These are phyloP conservation scores for Pseudogymnoascus sp. DNA, from an alignment of 2,329 filamentous ascomycete species.

Conservation along the genomic window DNA sequence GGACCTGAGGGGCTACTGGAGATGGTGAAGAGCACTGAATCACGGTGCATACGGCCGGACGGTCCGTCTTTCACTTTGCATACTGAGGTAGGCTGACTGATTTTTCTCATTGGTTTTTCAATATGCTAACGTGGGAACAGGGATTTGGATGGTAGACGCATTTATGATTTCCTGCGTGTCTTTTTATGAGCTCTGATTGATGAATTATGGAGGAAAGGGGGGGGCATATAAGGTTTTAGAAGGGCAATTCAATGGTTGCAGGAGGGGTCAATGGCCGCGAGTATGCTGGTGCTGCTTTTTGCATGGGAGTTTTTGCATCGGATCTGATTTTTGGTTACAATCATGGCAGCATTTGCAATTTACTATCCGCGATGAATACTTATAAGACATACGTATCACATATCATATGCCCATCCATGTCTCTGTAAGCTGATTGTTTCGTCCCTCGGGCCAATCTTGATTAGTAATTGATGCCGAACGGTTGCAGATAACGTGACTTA, in stretches of 20 bases:
- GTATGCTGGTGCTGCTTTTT: neutral
- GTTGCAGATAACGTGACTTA: conserved; percentile 20
- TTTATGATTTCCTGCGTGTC: neutral
- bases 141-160: neutral
- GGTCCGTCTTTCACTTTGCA: conserved; percentile 44
- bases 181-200: neutral
- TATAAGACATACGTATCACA: neutral
- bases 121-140: neutral
- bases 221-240: neutral
- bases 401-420: too few species aligned
- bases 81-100: conserved; percentile 30
- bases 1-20: conserved; percentile 39
- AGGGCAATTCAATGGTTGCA: neutral
- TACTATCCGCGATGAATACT: neutral
- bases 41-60: conserved; percentile 34
- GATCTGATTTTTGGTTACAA: neutral
- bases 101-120: neutral
- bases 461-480: conserved; percentile 34
- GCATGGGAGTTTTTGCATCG: neutral
- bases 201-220: neutral
- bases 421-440: too few species aligned
- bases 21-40: conserved; percentile 37
- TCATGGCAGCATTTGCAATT: neutral
- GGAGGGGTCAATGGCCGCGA: neutral
- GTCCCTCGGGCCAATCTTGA: neutral